phyloP scores from a whole-genome alignment of 2,329 filamentous ascomycete species.

The Pezicula rhizophila region DNA sequence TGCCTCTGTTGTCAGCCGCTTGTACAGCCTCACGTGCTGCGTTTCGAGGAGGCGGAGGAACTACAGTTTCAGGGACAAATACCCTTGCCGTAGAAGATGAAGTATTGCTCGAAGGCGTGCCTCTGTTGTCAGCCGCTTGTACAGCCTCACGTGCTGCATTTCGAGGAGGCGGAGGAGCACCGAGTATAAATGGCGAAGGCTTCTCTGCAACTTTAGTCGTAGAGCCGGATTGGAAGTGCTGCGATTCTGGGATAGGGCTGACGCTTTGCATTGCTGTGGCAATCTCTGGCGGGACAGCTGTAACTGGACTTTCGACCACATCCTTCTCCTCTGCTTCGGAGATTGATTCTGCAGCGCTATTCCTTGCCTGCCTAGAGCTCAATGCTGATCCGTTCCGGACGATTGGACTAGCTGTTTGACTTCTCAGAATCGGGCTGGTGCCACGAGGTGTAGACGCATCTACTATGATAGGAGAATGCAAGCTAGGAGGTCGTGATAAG shows the following conservation, averaged over 20 bases:
- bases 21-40: background rate
- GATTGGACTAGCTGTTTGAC: slow-evolving; percentile 17
- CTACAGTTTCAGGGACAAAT: slow-evolving; percentile 12
- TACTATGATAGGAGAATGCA: slow-evolving; percentile 12
- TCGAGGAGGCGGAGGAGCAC: slow-evolving; percentile 19
- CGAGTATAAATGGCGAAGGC: slow-evolving; percentile 15
- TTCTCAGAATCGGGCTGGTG: slow-evolving; percentile 18
- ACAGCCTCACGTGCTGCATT: slow-evolving; percentile 2
- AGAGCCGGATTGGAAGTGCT: slow-evolving; percentile 1
- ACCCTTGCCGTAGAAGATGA: slow-evolving; percentile 4
- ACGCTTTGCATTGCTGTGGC: slow-evolving; percentile 21
- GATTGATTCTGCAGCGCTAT: slow-evolving; percentile 20
- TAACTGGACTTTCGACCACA: slow-evolving; percentile 7
- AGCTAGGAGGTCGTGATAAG: slow-evolving; percentile 17
- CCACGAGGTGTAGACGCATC: slow-evolving; percentile 16
- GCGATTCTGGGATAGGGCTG: slow-evolving; percentile 10
- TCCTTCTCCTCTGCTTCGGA: slow-evolving; percentile 24
- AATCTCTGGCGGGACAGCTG: slow-evolving; percentile 18
- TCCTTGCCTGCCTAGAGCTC: slow-evolving; percentile 15
- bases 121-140: background rate
- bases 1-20: background rate
- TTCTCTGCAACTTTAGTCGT: slow-evolving; percentile 1
- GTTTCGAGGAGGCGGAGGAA: slow-evolving; percentile 21
- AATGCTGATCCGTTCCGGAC: slow-evolving; percentile 17
- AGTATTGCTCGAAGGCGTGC: slow-evolving; percentile 1